Evolutionary conservation across 495 filamentous ascomycete genomes (phyloP), one percentile per base, ranked within the genome.

Genomic region (Daldinia loculata): DNA sequence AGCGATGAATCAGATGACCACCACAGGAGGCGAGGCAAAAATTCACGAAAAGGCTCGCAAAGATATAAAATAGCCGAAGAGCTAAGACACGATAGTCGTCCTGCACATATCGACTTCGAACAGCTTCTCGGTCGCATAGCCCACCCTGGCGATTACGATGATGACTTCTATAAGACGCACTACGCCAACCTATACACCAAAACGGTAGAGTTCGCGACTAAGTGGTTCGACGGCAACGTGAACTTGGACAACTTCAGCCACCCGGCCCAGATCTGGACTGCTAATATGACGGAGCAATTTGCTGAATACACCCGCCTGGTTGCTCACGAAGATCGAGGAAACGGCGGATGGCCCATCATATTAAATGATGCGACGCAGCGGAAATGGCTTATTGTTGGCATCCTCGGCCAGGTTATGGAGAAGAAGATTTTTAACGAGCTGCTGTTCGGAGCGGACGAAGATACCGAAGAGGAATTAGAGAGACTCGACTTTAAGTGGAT

Each of bases 341-440:
- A 53, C 4, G 80, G 78, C 19, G 75, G 80, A 0, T 86, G 84
- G 84, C 77, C 83, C 43, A 57, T 39, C 14, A 43, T 85, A 60
- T 43, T 86, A 9, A 58, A 70, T 51, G 70, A 79, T 34, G 61
- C 50, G 11, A 2, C 3, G 17, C 75, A 79, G 30, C 77, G 84
- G 24, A 78, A 75, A 63, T 82, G 75, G 71, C 69, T 86, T 14
- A 59, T 84, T 17, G 76, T 78, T 63, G 82, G 76, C 4, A 74
- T 86, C 11, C 55, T 85, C 1, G 75, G 72, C 8, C 80, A 77
- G 73, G 70, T 84, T 50, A 62, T 86, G 29, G 78, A 83, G 62
- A 78, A 64, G 41, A 75, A 74, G 22, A 76, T 86, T 7, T 86
- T 84, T 62, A 77, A 77, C 34, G 76, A 79, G 29, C 66, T 84